Evolutionary conservation across 2,329 filamentous ascomycete species (phyloP).

Genomic region (Fusarium stilboides): DNA sequence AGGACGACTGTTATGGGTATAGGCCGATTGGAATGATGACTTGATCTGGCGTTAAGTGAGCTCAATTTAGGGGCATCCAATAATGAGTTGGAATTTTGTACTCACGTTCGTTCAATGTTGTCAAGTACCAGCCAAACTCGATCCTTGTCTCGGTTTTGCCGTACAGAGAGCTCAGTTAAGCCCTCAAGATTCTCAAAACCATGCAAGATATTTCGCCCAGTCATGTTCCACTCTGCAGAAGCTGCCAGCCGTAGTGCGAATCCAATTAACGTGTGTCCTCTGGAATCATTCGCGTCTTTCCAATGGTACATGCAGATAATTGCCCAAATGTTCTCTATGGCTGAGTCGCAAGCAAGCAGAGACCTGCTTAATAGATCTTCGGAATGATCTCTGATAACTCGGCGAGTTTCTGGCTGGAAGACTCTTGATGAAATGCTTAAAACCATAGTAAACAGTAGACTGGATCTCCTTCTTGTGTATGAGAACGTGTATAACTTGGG

Average conservation of each 20-base stretch:
- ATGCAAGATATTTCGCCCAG: fast-evolving
- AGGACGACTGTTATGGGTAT: fast-evolving
- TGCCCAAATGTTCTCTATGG: conserved; percentile 10
- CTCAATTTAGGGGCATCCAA: too few species aligned
- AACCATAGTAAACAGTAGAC: background rate
- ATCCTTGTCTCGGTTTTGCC: background rate
- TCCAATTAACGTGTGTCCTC: conserved; percentile 1
- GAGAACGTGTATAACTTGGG: background rate
- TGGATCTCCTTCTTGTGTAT: conserved; percentile 2
- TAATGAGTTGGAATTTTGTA: fast-evolving
- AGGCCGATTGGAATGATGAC: background rate
- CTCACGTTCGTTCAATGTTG: background rate
- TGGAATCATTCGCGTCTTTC: background rate
- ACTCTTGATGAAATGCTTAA: background rate
- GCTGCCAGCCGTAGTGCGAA: background rate
- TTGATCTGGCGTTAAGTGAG: background rate
- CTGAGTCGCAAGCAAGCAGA: background rate
- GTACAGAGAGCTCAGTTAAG: background rate
- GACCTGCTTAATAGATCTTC: background rate
- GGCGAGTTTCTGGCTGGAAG: conserved; percentile 5
- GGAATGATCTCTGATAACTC: background rate
- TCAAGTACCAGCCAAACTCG: background rate
- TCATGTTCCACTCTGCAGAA: background rate
- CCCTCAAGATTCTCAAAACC: fast-evolving
- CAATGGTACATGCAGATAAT: conserved; percentile 15